Percentiles rank a stretch among this genome's conserved stretches.
Evolutionary conservation across 2,329 filamentous ascomycete species (phyloP).

Genomic region (Cercospora zeina): DNA sequence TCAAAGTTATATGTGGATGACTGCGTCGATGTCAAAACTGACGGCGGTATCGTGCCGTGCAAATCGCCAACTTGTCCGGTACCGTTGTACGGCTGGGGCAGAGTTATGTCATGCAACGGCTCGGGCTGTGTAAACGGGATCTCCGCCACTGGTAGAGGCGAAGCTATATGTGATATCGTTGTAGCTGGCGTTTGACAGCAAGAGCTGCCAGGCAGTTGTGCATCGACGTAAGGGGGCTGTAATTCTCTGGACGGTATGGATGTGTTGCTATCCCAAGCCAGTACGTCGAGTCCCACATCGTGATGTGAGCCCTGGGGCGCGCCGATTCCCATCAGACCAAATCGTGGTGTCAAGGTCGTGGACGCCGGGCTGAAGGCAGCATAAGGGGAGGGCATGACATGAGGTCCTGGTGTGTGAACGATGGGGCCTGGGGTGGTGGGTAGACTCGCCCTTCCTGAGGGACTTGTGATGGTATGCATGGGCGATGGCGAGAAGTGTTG

Average conservation of each 20-base stretch:
- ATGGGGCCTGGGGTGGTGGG: slow-evolving; percentile 23
- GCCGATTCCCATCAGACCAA: slow-evolving; percentile 39
- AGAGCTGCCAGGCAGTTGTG: slow-evolving; percentile 24
- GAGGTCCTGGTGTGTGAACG: slow-evolving; percentile 20
- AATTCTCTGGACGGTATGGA: slow-evolving; percentile 32
- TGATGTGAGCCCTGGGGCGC: slow-evolving; percentile 30
- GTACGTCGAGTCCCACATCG: slow-evolving; percentile 27
- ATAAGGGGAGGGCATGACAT: slow-evolving; percentile 23
- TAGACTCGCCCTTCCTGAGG: slow-evolving; percentile 20
- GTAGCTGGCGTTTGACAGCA: slow-evolving; percentile 34
- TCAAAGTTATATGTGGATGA: slow-evolving; percentile 33
- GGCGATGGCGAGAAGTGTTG: slow-evolving; percentile 27
- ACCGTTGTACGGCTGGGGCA: slow-evolving; percentile 11
- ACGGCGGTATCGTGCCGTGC: slow-evolving; percentile 14
- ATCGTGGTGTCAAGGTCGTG: slow-evolving; percentile 32
- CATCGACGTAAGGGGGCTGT: slow-evolving; percentile 22
- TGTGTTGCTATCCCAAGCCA: slow-evolving; percentile 34
- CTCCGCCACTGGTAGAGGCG: slow-evolving; percentile 17
- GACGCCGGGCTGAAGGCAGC: slow-evolving; percentile 21
- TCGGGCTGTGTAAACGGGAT: slow-evolving; percentile 15
- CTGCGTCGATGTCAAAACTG: slow-evolving; percentile 14
- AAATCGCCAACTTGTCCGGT: neutral
- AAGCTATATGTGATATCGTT: slow-evolving; percentile 18
- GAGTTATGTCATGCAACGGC: slow-evolving; percentile 15
- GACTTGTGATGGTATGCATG: slow-evolving; percentile 25